These are phyloP conservation scores for Saprolegnia diclina DNA, from an alignment of 352 stramenopile genomes.

Conservation along the genomic window DNA sequence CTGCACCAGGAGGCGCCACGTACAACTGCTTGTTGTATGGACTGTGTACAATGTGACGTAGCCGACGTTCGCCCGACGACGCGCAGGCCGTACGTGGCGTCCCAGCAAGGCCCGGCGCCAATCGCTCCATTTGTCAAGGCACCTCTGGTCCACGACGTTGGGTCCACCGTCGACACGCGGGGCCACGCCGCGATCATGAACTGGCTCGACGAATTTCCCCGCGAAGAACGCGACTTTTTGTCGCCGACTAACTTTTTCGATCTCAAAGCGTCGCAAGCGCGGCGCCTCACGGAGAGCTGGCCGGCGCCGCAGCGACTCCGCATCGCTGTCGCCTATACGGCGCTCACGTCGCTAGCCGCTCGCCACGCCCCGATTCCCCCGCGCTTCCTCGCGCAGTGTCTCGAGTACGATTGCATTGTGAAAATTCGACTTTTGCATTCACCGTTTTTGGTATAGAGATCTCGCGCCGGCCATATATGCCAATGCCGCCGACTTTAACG, in stretches of 20 bases:
- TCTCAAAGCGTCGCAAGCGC: constrained; percentile 16
- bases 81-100: background rate
- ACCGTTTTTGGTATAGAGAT: background rate
- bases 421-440: too few species aligned
- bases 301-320: constrained; percentile 6
- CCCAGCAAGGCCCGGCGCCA: background rate
- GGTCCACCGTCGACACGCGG: background rate
- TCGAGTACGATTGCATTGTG: background rate
- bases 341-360: background rate
- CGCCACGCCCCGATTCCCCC: background rate
- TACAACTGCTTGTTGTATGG: background rate
- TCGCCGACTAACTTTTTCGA: constrained; percentile 21
- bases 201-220: constrained; percentile 7
- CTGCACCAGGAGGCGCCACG: background rate
- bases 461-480: background rate
- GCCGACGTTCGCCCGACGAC: background rate
- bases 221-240: constrained; percentile 9
- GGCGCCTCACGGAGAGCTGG: constrained; percentile 8
- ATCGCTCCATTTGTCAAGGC: background rate
- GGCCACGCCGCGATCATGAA: background rate
- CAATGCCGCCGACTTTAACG: background rate
- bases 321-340: constrained; percentile 3
- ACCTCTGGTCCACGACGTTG: background rate
- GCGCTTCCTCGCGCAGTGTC: background rate
- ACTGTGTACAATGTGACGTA: too few species aligned